Conservation (phyloP, 495 filamentous ascomycete genomes). For the Elasticomyces elasticus region DNA sequence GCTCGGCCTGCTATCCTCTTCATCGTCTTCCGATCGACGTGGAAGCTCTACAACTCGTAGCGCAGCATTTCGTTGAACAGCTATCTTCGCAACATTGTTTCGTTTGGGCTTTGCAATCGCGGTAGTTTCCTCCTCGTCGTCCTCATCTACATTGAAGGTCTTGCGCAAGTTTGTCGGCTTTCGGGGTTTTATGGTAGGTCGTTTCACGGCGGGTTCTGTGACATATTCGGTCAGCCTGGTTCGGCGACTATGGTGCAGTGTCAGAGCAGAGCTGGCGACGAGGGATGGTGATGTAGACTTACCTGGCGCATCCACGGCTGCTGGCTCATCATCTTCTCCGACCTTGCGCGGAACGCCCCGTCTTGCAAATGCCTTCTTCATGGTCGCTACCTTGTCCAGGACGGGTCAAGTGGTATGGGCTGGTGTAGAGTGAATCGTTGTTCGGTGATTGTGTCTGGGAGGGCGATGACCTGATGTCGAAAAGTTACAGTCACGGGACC, state of each 20-base stretch:
- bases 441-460: background rate
- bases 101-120: slow-evolving; percentile 57
- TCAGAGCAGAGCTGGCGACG: background rate
- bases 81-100: slow-evolving; percentile 55
- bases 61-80: slow-evolving; percentile 64
- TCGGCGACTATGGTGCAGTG: background rate
- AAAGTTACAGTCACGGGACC: background rate
- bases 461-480: background rate
- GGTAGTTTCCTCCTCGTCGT: slow-evolving; percentile 31
- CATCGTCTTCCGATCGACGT: background rate
- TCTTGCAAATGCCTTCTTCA: slow-evolving; percentile 8
- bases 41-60: slow-evolving; percentile 34
- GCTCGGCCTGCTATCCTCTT: slow-evolving; percentile 58
- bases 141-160: slow-evolving; percentile 54
- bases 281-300: background rate
- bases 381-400: background rate
- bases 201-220: slow-evolving; percentile 5
- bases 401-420: too few relatives aligned
- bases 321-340: slow-evolving; percentile 2
- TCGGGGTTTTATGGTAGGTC: slow-evolving; percentile 44
- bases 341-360: slow-evolving; percentile 7
- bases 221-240: background rate
- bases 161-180: slow-evolving; percentile 53
- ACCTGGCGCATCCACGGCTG: background rate
- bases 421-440: too few relatives aligned